A percentile compares a stretch with the other conserved stretches of the same genome.
These are phyloP conservation scores for Eragrostis curvula DNA, from an alignment of 176 grass and related monocot species.

Conservation along the genomic window DNA sequence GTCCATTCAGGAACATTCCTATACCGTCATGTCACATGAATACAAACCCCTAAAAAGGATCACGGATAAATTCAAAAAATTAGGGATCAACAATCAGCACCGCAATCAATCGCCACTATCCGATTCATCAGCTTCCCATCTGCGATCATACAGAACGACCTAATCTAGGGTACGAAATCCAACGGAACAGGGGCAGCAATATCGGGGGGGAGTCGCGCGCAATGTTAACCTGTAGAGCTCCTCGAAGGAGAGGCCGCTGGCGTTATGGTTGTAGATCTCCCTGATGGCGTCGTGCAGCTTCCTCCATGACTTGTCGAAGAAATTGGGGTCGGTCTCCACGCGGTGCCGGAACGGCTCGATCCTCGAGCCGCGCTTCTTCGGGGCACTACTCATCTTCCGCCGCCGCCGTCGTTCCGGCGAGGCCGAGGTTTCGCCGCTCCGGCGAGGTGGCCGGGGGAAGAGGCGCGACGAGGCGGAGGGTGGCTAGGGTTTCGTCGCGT, in stretches of 20 bases:
- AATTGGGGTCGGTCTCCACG: conserved; percentile 90
- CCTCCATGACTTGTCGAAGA: conserved; percentile 85
- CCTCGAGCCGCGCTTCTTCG: conserved; percentile 62
- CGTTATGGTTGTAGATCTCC: conserved; percentile 99
- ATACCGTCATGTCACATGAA: not conserved
- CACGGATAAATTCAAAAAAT: not conserved
- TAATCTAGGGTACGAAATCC: not conserved
- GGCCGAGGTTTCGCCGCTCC: not conserved
- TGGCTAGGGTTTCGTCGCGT: conserved; percentile 52
- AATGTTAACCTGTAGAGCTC: conserved; percentile 81
- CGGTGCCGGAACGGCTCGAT: conserved; percentile 86
- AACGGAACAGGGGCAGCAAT: not conserved
- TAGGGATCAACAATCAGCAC: not conserved
- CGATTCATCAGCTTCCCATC: not conserved
- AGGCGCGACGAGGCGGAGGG: not conserved
- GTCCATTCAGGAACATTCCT: conserved; percentile 3
- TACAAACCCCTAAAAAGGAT: not conserved
- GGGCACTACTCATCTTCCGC: conserved; percentile 41
- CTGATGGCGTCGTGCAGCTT: conserved; percentile 84
- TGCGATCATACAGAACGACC: not conserved
- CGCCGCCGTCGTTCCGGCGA: not conserved
- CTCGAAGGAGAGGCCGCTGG: conserved; percentile 91
- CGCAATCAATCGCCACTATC: not conserved
- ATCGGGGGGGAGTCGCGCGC: not conserved
- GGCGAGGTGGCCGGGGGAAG: not conserved